Evolutionary conservation across 192 early-diverging fungal genomes (phyloP).

Genomic region (Gamsiella multidivaricata): DNA sequence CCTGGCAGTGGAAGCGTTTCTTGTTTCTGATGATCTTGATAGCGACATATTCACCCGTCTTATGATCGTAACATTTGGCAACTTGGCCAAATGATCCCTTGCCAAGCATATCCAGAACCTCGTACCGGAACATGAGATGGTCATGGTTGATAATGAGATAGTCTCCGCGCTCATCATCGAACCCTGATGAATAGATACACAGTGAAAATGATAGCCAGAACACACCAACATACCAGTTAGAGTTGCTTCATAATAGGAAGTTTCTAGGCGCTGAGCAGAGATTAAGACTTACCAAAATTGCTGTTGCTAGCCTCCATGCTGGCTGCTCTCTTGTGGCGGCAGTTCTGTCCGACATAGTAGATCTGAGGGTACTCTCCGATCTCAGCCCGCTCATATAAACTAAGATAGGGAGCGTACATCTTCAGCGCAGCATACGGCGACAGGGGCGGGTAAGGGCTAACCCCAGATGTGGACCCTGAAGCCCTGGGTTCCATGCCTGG

Average conservation of each 20-base stretch:
- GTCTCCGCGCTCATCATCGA: constrained; percentile 96
- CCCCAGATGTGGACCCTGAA: background rate
- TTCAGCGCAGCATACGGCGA: constrained; percentile 72
- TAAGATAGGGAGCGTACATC: constrained; percentile 76
- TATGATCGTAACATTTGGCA: constrained; percentile 94
- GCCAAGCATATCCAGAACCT: constrained; percentile 89
- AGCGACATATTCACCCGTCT: constrained; percentile 84
- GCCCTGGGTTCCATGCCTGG: constrained; percentile 12
- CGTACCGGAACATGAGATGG: constrained; percentile 94
- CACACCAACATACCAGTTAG: too few species aligned
- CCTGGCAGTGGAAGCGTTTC: constrained; percentile 96
- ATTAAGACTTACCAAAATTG: constrained; percentile 61
- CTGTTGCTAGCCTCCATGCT: constrained; percentile 67
- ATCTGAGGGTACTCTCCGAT: constrained; percentile 86
- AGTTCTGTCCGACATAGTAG: constrained; percentile 90
- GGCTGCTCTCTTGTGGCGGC: constrained; percentile 60
- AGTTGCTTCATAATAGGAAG: too few species aligned
- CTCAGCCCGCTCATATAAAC: constrained; percentile 87
- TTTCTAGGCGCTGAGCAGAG: too few species aligned
- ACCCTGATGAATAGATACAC: constrained; percentile 17
- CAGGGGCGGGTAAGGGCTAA: constrained; percentile 50
- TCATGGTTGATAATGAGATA: constrained; percentile 89
- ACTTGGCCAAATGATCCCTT: constrained; percentile 95
- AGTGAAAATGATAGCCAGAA: background rate
- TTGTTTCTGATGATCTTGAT: constrained; percentile 97